These are phyloP conservation scores for Neurospora hispaniola DNA, from an alignment of 495 filamentous ascomycete genomes.

Conservation along the genomic window DNA sequence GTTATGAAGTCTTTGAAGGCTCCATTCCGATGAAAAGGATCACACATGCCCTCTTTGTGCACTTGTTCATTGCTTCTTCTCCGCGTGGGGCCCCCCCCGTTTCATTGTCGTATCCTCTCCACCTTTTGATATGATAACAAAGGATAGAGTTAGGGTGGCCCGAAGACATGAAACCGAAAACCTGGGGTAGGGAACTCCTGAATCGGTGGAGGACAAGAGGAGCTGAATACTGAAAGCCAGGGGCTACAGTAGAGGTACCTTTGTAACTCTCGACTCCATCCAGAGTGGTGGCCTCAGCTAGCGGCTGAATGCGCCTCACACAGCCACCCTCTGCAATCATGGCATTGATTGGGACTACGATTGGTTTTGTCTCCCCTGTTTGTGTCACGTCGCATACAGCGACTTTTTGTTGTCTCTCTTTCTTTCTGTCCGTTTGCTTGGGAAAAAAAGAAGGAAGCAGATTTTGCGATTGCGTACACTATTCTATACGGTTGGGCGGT, in stretches of 20 bases:
- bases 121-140: not conserved
- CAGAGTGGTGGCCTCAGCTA: not conserved
- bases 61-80: not conserved
- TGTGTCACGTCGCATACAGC: not conserved
- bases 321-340: not conserved
- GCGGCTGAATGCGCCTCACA: not conserved
- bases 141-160: not conserved
- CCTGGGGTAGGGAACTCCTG: not conserved
- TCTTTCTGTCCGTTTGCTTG: not conserved
- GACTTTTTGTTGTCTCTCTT: not conserved
- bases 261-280: not conserved
- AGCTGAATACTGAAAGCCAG: not conserved
- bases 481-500: not conserved
- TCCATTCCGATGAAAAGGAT: not conserved
- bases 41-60: not conserved
- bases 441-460: not conserved
- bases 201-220: not conserved
- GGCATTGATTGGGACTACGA: not conserved
- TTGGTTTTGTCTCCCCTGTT: not conserved
- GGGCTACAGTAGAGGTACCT: not conserved
- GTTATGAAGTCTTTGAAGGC: not conserved
- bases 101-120: not conserved
- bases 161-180: not conserved
- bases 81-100: not conserved
- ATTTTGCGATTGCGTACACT: not conserved